Conservation (phyloP, 2,329 filamentous ascomycete genomes). For the Nigrospora osmanthi region DNA sequence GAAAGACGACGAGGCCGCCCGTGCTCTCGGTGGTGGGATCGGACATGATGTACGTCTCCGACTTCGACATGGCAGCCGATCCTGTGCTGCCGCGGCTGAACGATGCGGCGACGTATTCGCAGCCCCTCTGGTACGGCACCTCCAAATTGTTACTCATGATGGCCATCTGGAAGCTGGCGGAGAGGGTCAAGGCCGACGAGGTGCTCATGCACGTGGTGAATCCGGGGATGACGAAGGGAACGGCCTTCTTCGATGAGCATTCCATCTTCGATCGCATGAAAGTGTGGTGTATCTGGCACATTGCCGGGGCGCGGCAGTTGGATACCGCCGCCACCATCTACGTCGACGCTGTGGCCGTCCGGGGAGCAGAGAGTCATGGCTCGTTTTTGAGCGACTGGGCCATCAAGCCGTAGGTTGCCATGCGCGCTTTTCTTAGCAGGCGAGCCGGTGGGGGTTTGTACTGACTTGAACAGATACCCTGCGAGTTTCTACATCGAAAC, state of each 20-base stretch:
- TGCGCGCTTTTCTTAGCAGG: too few relatives aligned
- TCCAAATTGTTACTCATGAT: neutral
- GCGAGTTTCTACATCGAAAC: too few relatives aligned
- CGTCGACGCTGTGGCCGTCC: constrained; percentile 1
- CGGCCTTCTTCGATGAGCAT: neutral
- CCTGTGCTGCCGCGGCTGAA: neutral
- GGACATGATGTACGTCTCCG: constrained; percentile 2
- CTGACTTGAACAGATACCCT: too few relatives aligned
- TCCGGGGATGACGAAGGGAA: constrained; percentile 1
- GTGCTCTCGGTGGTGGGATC: constrained; percentile 8
- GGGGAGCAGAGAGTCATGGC: constrained; percentile 2
- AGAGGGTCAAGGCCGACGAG: neutral
- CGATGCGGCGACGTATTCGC: neutral
- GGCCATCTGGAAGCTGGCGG: constrained; percentile 1
- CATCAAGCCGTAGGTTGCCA: constrained; percentile 4
- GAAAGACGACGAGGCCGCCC: neutral
- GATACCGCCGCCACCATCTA: constrained; percentile 2
- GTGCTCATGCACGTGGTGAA: constrained; percentile 3
- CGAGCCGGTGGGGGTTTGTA: too few relatives aligned
- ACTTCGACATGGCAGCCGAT: neutral
- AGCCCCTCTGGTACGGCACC: neutral
- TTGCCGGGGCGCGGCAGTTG: neutral
- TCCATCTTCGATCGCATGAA: neutral
- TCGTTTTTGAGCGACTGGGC: constrained; percentile 4
- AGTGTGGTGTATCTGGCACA: neutral